These are phyloP conservation scores for Leavenworthia alabamica DNA, from an alignment of 345 rosid species.

Conservation along the genomic window DNA sequence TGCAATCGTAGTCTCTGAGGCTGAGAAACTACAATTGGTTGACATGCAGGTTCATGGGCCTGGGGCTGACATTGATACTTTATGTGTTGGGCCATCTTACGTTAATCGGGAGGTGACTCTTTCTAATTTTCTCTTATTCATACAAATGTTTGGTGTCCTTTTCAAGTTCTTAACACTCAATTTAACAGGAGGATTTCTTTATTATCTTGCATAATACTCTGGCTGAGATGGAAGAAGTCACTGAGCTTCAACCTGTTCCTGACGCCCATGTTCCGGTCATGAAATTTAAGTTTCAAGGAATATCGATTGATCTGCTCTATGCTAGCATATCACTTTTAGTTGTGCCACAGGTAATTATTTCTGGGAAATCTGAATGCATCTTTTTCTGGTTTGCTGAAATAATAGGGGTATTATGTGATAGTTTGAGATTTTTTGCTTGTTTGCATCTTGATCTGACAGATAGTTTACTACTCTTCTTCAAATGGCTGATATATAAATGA, in stretches of 20 bases:
- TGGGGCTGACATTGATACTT: slow-evolving; percentile 81
- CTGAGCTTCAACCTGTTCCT: slow-evolving; percentile 89
- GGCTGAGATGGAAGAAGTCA: slow-evolving; percentile 73
- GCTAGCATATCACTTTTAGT: slow-evolving; percentile 77
- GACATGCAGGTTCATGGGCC: slow-evolving; percentile 78
- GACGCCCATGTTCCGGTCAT: slow-evolving; percentile 97
- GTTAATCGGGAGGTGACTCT: slow-evolving; percentile 67
- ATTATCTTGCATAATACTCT: slow-evolving; percentile 56
- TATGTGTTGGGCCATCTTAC: slow-evolving; percentile 96
- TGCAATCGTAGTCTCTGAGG: background rate
- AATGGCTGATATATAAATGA: background rate
- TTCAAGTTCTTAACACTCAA: slow-evolving; percentile 1
- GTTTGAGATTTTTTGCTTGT: background rate
- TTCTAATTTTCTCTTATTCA: slow-evolving; percentile 8
- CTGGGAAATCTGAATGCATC: background rate
- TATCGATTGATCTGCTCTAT: slow-evolving; percentile 87
- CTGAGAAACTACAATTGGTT: background rate
- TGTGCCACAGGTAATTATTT: slow-evolving; percentile 74
- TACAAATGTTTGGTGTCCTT: background rate
- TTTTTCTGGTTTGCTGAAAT: background rate
- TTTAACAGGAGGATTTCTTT: slow-evolving; percentile 78
- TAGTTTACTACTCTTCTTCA: background rate
- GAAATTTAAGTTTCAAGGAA: slow-evolving; percentile 90
- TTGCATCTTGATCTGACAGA: background rate
- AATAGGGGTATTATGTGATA: background rate